Evolutionary conservation across 805 yeast genomes (phyloP).

Genomic region (Saccharomycopsis fermentans): DNA sequence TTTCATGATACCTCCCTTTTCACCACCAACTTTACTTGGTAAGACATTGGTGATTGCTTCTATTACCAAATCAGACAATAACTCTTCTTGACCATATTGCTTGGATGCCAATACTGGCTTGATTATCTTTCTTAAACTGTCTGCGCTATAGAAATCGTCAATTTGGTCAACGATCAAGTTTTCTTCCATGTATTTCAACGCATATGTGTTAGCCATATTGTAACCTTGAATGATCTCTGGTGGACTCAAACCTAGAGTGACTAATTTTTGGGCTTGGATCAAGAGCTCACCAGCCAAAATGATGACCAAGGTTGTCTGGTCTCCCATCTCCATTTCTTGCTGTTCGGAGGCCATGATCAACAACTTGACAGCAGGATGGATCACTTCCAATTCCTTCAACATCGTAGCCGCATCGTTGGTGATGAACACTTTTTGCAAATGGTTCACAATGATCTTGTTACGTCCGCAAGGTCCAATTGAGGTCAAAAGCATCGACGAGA

Average conservation of each 20-base stretch:
- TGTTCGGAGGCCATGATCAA: conserved; percentile 95
- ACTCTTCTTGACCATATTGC: conserved; percentile 81
- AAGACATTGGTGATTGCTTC: conserved; percentile 75
- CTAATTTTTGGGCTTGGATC: conserved; percentile 74
- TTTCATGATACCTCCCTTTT: conserved; percentile 19
- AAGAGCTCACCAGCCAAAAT: conserved; percentile 89
- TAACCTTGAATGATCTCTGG: conserved; percentile 91
- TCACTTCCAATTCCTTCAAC: conserved; percentile 83
- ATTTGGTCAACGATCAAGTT: conserved; percentile 48
- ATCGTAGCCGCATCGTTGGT: conserved; percentile 98
- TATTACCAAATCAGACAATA: conserved; percentile 65
- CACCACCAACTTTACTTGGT: conserved; percentile 50
- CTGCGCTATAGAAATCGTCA: conserved; percentile 42
- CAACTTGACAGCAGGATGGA: conserved; percentile 95
- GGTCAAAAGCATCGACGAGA: conserved; percentile 82
- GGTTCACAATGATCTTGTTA: conserved; percentile 89
- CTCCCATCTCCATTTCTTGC: conserved; percentile 97
- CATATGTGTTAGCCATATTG: conserved; percentile 73
- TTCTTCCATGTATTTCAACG: conserved; percentile 50
- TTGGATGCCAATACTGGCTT: conserved; percentile 87
- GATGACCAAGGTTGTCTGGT: conserved; percentile 84
- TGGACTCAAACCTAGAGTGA: conserved; percentile 78
- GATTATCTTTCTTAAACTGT: conserved; percentile 59
- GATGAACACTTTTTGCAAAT: conserved; percentile 73
- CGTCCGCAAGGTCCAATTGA: conserved; percentile 98